Percentiles rank a stretch among this genome's conserved stretches.
These are phyloP conservation scores for Cladorrhinum sp. DNA, from an alignment of 2,329 filamentous ascomycete species.

Conservation along the genomic window DNA sequence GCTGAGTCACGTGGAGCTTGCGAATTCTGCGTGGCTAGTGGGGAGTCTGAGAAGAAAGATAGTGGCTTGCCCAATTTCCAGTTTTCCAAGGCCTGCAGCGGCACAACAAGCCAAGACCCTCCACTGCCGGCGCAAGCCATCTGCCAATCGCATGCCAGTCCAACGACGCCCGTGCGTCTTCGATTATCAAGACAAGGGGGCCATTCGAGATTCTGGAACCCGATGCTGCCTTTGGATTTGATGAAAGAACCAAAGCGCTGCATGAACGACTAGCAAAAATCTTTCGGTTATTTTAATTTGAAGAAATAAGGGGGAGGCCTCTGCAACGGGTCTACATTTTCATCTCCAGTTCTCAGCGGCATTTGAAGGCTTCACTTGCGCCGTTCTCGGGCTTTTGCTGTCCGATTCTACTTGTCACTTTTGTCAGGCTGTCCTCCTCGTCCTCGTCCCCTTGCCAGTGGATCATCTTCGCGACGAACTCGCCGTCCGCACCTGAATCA, in stretches of 20 bases:
- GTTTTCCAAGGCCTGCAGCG: neutral
- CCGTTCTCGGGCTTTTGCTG: neutral
- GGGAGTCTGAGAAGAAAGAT: neutral
- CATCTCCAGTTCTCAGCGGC: neutral
- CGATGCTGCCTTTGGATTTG: conserved; percentile 15
- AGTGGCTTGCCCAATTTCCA: conserved; percentile 5
- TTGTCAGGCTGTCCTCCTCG: neutral
- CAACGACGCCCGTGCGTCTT: conserved; percentile 1
- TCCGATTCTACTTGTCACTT: conserved; percentile 1
- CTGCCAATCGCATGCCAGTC: conserved; percentile 15
- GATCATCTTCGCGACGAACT: conserved; percentile 8
- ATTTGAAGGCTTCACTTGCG: neutral
- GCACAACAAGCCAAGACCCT: neutral
- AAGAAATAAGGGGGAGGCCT: neutral
- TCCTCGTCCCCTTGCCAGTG: neutral
- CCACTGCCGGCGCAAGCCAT: neutral
- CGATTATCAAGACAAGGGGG: conserved; percentile 6
- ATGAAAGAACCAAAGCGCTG: conserved; percentile 14
- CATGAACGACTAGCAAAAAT: conserved; percentile 18
- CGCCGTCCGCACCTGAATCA: neutral
- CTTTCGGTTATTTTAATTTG: conserved; percentile 7
- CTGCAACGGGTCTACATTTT: neutral
- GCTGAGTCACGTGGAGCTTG: conserved; percentile 25
- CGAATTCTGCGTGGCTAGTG: conserved; percentile 11
- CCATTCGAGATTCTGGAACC: conserved; percentile 4